phyloP scores from a whole-genome alignment of 495 filamentous ascomycete genomes.

The Xylaria palmicola region DNA sequence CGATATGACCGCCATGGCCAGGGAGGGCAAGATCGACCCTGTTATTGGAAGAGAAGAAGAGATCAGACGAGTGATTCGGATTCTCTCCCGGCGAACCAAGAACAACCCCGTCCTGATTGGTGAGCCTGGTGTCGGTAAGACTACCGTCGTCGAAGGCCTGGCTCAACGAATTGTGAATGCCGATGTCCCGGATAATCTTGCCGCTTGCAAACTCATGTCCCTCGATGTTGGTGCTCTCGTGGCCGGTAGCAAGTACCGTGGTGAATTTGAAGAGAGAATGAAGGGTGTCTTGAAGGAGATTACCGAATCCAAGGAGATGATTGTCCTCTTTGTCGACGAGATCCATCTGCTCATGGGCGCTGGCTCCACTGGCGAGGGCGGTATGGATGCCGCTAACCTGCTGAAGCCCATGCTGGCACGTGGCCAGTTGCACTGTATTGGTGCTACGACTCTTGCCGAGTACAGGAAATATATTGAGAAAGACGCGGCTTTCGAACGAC shows the following conservation, averaged over 20 bases:
- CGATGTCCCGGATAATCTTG: constrained; percentile 94
- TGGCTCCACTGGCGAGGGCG: constrained; percentile 87
- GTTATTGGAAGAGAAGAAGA: constrained; percentile 98
- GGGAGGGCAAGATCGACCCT: constrained; percentile 96
- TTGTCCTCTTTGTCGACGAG: constrained; percentile 96
- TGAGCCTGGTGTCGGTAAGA: constrained; percentile 98
- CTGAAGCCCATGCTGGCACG: constrained; percentile 94
- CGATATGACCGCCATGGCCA: constrained; percentile 90
- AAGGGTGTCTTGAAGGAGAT: constrained; percentile 98
- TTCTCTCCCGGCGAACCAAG: constrained; percentile 91
- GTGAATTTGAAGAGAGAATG: constrained; percentile 98
- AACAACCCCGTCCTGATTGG: constrained; percentile 95
- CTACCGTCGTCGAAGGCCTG: constrained; percentile 96
- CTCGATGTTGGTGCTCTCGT: constrained; percentile 93
- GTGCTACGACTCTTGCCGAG: constrained; percentile 90
- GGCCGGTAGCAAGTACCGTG: constrained; percentile 95
- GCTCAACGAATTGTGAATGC: constrained; percentile 92
- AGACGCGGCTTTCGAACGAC: constrained; percentile 93
- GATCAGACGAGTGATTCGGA: constrained; percentile 89
- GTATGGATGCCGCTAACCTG: constrained; percentile 97
- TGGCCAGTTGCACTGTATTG: constrained; percentile 96
- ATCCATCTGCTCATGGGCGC: constrained; percentile 99
- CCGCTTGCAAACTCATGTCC: constrained; percentile 87
- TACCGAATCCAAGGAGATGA: constrained; percentile 91
- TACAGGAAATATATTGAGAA: constrained; percentile 99